Base-by-base conservation (phyloP, 495 filamentous ascomycete species). In the Bacidia rubella region DNA sequence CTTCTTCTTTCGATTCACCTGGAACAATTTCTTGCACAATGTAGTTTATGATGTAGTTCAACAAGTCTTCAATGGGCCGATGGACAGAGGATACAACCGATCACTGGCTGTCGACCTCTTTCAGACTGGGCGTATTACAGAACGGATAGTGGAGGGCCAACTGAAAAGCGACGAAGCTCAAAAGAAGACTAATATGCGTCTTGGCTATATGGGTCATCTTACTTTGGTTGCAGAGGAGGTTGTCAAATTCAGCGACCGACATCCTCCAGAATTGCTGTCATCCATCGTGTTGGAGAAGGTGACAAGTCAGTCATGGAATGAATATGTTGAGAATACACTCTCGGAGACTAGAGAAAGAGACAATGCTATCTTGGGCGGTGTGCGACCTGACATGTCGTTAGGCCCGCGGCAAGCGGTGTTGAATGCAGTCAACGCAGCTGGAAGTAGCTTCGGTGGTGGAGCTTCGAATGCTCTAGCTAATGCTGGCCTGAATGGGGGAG, bases 11-110 rank as follows among this genome's bases (percentile, higher is more conserved):
- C 82, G 80, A 50, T 97, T 97, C 65, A 93, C 92, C 2, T 99
- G 92, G 92, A 99, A 99, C 63, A 99, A 99, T 66, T 99, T 99
- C 63, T 78, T 99, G 21, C 92, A 99, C 66, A 99, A 99, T 68
- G 92, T 99, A 41, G 92, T 99, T 22, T 99, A 99, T 65, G 92
- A 99, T 65, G 89, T 99, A 56, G 85, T 99, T 11, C 92, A 99
- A 65, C 92, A 99, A 70, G 93, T 99, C 0, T 98, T 99, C 68
- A 99, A 99, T 62, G 92, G 93, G 0, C 86, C 86, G 11, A 95
- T 99, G 86, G 90, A 96, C 57, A 83, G 89, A 49, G 88, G 92
- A 12, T 96, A 81, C 65, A 99, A 99, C 67, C 82, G 87, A 7
- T 81, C 79, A 40, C 75, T 99, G n/a, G 90, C 92, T 22, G 83